Percentiles rank a stretch among this genome's conserved stretches.
Evolutionary conservation across 176 grass and related monocot genomes (phyloP).

Genomic region (Metroxylon sagu): DNA sequence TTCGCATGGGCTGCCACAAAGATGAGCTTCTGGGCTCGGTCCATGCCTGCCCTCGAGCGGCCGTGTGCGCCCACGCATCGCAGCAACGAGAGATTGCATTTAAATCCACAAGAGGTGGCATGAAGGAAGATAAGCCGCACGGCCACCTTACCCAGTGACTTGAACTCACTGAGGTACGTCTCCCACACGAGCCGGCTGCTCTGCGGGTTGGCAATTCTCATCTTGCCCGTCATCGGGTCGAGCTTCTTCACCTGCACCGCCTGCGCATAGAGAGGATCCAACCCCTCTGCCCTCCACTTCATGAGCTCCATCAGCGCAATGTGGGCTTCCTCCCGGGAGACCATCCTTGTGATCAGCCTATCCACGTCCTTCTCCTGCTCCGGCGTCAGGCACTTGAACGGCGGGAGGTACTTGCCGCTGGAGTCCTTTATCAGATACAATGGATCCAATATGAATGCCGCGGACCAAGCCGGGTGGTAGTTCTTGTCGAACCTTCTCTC

Average conservation of each 20-base stretch:
- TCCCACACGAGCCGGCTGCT: conserved; percentile 90
- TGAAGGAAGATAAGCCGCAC: conserved; percentile 89
- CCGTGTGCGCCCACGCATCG: conserved; percentile 38
- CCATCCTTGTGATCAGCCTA: background rate
- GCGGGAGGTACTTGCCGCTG: conserved; percentile 1
- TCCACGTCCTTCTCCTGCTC: conserved; percentile 5
- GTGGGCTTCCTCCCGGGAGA: background rate
- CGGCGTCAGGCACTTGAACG: background rate
- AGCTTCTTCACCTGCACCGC: conserved; percentile 1
- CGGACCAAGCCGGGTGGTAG: conserved; percentile 91
- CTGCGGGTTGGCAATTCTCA: conserved; percentile 77
- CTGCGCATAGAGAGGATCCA: conserved; percentile 1
- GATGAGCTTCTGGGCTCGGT: conserved; percentile 46
- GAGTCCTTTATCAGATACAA: background rate
- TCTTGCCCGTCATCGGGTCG: conserved; percentile 61
- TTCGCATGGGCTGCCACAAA: conserved; percentile 63
- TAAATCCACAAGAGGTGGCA: conserved; percentile 49
- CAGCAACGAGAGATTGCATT: conserved; percentile 32
- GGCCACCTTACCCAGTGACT: conserved; percentile 62
- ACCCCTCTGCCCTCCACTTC: conserved; percentile 1
- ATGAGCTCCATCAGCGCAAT: conserved; percentile 2
- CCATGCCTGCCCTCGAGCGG: conserved; percentile 10
- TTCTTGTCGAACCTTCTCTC: conserved; percentile 72
- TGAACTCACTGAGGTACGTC: conserved; percentile 79
- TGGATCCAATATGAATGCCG: conserved; percentile 59